These are phyloP conservation scores for Trichoderma asperelloides DNA, from an alignment of 495 filamentous ascomycete genomes.

Conservation along the genomic window DNA sequence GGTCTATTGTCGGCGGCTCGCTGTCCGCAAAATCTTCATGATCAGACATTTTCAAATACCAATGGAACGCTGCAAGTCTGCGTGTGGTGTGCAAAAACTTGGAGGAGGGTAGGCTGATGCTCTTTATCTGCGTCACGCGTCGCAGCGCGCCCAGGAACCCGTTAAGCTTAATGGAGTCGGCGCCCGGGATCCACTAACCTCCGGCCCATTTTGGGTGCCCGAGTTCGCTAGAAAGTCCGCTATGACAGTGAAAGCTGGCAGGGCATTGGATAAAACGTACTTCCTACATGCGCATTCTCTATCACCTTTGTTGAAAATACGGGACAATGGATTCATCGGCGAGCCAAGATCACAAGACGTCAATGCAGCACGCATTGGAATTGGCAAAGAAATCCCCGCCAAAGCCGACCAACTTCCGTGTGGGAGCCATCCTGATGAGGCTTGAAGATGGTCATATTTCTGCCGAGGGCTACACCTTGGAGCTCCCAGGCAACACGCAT, in stretches of 20 bases:
- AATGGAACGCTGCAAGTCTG: background rate
- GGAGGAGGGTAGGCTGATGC: slow-evolving; percentile 11
- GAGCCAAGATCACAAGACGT: slow-evolving; percentile 40
- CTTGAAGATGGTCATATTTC: slow-evolving; percentile 52
- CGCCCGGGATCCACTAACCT: background rate
- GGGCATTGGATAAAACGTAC: background rate
- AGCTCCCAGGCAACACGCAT: slow-evolving; percentile 87
- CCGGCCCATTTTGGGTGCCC: background rate
- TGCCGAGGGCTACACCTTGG: slow-evolving; percentile 82
- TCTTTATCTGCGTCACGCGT: slow-evolving; percentile 3
- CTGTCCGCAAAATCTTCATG: slow-evolving; percentile 29
- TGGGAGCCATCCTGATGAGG: slow-evolving; percentile 75
- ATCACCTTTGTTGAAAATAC: background rate
- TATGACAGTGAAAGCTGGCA: background rate
- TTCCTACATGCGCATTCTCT: background rate
- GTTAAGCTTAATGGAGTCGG: slow-evolving; percentile 2
- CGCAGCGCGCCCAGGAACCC: background rate
- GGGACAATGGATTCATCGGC: background rate
- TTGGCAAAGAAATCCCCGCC: slow-evolving; percentile 71
- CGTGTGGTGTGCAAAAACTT: background rate
- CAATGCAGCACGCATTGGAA: slow-evolving; percentile 64
- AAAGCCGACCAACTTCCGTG: slow-evolving; percentile 84
- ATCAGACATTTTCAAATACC: slow-evolving; percentile 24
- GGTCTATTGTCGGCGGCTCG: slow-evolving; percentile 53
- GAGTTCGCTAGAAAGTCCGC: background rate